Percentiles rank a stretch among this genome's conserved stretches.
Evolutionary conservation across 192 early-diverging fungal species (phyloP).

Genomic region (Podila horticola): DNA sequence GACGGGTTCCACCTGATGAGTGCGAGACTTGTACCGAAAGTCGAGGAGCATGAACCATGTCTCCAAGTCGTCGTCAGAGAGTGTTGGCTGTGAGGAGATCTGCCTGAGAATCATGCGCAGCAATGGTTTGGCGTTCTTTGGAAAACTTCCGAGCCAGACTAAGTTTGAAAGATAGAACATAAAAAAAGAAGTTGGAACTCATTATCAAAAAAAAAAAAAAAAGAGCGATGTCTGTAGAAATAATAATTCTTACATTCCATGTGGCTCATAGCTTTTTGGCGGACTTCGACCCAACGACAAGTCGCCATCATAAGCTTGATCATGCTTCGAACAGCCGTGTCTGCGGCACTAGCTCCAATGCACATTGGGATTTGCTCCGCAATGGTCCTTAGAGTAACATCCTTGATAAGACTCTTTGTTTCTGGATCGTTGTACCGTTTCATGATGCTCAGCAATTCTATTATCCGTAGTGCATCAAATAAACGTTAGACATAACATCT

Average conservation of each 20-base stretch:
- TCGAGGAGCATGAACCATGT: conserved; percentile 45
- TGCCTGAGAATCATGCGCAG: conserved; percentile 30
- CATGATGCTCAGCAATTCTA: conserved; percentile 12
- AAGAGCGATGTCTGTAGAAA: too few relatives aligned
- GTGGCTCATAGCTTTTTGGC: conserved; percentile 34
- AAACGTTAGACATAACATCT: background rate
- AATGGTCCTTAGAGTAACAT: conserved; percentile 30
- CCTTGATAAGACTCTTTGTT: conserved; percentile 28
- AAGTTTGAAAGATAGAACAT: background rate
- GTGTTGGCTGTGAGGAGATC: conserved; percentile 25
- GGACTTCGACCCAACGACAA: conserved; percentile 45
- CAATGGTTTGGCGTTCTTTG: conserved; percentile 36
- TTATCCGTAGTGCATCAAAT: background rate
- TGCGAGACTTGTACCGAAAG: conserved; percentile 37
- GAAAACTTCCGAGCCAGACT: conserved; percentile 46
- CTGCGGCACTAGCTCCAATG: conserved; percentile 21
- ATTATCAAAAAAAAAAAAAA: background rate
- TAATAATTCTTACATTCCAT: conserved; percentile 33
- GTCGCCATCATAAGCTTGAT: conserved; percentile 51
- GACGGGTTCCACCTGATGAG: conserved; percentile 42
- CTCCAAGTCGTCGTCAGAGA: conserved; percentile 30
- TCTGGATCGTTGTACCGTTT: conserved; percentile 28
- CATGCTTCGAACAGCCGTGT: conserved; percentile 25
- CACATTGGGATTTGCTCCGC: conserved; percentile 25
- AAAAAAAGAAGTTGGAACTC: background rate